Conservation (phyloP, 2,329 filamentous ascomycete genomes). For the Colletotrichum lentis region DNA sequence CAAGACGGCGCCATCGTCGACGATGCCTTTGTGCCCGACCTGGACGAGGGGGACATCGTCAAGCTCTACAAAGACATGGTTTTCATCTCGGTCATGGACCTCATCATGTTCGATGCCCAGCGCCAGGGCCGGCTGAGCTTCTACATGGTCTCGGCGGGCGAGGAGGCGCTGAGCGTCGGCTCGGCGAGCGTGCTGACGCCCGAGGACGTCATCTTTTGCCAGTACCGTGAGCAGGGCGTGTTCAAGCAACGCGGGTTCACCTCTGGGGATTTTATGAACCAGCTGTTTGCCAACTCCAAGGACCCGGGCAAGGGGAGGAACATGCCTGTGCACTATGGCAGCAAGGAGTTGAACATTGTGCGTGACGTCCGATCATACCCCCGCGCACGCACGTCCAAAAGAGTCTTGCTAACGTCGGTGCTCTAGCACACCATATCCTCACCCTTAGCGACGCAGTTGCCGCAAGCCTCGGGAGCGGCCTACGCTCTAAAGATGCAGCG, state of each 20-base stretch:
- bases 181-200: slow-evolving; percentile 83
- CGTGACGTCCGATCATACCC: slow-evolving; percentile 44
- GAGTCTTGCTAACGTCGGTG: background rate
- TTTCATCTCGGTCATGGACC: slow-evolving; percentile 83
- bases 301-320: slow-evolving; percentile 86
- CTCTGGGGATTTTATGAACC: slow-evolving; percentile 90
- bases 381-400: background rate
- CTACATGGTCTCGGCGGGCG: slow-evolving; percentile 95
- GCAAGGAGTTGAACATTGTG: slow-evolving; percentile 82
- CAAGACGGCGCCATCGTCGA: slow-evolving; percentile 88
- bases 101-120: slow-evolving; percentile 98
- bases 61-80: slow-evolving; percentile 73
- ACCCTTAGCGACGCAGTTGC: slow-evolving; percentile 86
- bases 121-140: slow-evolving; percentile 93
- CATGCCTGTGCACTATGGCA: slow-evolving; percentile 98
- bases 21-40: slow-evolving; percentile 71
- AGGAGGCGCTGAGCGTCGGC: slow-evolving; percentile 93
- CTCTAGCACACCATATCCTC: slow-evolving; percentile 81
- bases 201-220: slow-evolving; percentile 90
- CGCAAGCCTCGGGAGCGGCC: slow-evolving; percentile 85
- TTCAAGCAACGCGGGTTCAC: slow-evolving; percentile 90
- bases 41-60: slow-evolving; percentile 68
- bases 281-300: slow-evolving; percentile 86
- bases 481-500: slow-evolving; percentile 87
- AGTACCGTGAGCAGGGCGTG: slow-evolving; percentile 93